Evolutionary conservation across 768 basidiomycete genomes (phyloP), one percentile per base, ranked within the genome.

Genomic region (Suillus discolor): DNA sequence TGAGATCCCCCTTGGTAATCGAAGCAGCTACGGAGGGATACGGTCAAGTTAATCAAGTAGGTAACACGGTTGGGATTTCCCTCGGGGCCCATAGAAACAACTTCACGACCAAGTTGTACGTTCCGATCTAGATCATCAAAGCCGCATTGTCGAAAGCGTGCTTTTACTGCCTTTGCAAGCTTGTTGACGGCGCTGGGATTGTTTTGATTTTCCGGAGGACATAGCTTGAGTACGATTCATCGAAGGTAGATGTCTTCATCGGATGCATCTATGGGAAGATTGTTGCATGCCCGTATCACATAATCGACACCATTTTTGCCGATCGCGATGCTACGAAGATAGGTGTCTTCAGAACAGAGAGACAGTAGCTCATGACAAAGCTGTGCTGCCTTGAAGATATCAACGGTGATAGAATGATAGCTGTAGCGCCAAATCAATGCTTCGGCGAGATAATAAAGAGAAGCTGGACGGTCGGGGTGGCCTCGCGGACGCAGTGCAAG

Each of bases 401-500:
- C 68, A 6, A 2, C 67, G 61, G 1, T 65, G 55, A 3, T 69
- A 62, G 2, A 69, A 18, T 62, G 67, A 59, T 71, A 34, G 39
- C 67, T 66, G 65, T 74, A 80, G 20, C 71, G 75, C 34, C 16
- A 60, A 1, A 23, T 31, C 28, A 75, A 67, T 1, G 65, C 65
- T 49, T 54, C 64, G 7, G 69, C 75, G 44, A 73, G 68, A 51
- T 70, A 66, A 64, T 67, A 64, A 7, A 76, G 49, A 20, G 45
- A 61, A 1, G 36, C 7, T 15, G 73, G 65, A 25, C 67, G 70
- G 41, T 63, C 62, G 28, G 66, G 51, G 61, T 75, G 71, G 5
- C 65, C 71, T 34, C 72, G 64, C 23, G 71, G 68, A 18, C 70
- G 69, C 23, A 74, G 44, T n/a, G 67, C 59, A 8, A 77, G 69